Evolutionary conservation across 1,284 basidiomycete species (phyloP).

Genomic region (Grifola frondosa): DNA sequence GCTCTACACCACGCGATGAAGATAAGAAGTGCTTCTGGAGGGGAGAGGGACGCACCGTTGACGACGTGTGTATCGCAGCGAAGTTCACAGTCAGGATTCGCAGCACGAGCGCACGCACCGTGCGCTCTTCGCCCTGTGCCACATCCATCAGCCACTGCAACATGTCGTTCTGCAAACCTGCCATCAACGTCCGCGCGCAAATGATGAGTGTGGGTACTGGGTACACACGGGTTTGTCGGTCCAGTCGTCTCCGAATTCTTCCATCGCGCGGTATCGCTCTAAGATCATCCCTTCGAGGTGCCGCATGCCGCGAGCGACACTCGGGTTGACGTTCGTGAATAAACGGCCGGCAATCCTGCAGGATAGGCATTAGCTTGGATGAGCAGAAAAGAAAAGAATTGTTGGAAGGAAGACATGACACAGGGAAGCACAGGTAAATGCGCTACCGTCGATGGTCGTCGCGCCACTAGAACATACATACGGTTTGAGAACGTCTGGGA

Average conservation of each 20-base stretch:
- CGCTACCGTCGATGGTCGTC: too few relatives aligned
- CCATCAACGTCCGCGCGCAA: background rate
- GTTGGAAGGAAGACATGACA: too few relatives aligned
- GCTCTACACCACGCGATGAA: conserved; percentile 23
- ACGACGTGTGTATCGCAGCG: conserved; percentile 40
- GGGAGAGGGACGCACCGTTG: conserved; percentile 32
- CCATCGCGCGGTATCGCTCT: conserved; percentile 14
- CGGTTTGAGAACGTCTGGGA: conserved; percentile 19
- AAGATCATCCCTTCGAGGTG: conserved; percentile 19
- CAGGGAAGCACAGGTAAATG: too few relatives aligned
- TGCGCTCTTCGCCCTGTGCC: conserved; percentile 31
- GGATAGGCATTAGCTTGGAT: too few relatives aligned
- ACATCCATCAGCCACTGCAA: conserved; percentile 47
- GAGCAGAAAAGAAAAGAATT: too few relatives aligned
- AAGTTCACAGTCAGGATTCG: conserved; percentile 46
- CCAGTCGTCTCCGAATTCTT: conserved; percentile 20
- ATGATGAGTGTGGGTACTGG: too few relatives aligned
- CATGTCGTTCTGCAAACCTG: conserved; percentile 39
- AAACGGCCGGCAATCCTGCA: too few relatives aligned
- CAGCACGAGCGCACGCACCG: conserved; percentile 32
- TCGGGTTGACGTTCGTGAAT: too few relatives aligned
- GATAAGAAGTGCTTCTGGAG: background rate
- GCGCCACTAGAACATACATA: conserved; percentile 1
- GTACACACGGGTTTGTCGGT: conserved; percentile 24
- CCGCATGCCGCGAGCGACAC: background rate